These are phyloP conservation scores for Eucalyptus guilfoylei DNA, from an alignment of 345 rosid genomes.

Conservation along the genomic window DNA sequence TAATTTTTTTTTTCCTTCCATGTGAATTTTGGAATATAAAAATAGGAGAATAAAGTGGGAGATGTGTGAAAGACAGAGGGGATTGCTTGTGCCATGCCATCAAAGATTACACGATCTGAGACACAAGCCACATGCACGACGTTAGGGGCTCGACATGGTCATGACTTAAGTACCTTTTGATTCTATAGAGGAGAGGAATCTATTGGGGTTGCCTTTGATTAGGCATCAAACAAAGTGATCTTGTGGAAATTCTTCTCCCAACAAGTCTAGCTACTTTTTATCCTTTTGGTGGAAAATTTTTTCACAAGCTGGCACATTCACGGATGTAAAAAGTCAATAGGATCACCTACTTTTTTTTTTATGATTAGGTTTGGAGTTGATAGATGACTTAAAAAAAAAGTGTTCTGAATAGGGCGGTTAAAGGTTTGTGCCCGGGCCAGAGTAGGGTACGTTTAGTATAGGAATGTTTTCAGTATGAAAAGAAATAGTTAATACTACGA, in stretches of 20 bases:
- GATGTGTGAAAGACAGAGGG: background rate
- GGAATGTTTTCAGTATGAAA: background rate
- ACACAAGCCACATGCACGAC: background rate
- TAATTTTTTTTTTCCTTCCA: background rate
- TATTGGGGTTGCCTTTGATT: background rate
- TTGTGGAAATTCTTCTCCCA: background rate
- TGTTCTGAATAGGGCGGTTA: background rate
- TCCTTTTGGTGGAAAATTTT: background rate
- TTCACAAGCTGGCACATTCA: background rate
- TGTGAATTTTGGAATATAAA: background rate
- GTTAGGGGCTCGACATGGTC: background rate
- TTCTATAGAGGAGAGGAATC: background rate
- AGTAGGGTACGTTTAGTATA: background rate
- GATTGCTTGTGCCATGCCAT: background rate
- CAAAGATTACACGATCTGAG: background rate
- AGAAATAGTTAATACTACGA: accelerated
- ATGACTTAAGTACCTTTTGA: background rate
- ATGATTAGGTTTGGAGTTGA: background rate
- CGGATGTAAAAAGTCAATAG: background rate
- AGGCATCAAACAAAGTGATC: background rate
- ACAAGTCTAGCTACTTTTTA: background rate
- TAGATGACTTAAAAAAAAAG: background rate
- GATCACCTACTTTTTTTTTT: background rate
- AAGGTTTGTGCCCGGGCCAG: background rate
- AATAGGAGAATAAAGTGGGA: background rate